Percentiles rank a stretch among this genome's conserved stretches.
phyloP scores from a whole-genome alignment of 345 rosid species.

The Salix caprea region DNA sequence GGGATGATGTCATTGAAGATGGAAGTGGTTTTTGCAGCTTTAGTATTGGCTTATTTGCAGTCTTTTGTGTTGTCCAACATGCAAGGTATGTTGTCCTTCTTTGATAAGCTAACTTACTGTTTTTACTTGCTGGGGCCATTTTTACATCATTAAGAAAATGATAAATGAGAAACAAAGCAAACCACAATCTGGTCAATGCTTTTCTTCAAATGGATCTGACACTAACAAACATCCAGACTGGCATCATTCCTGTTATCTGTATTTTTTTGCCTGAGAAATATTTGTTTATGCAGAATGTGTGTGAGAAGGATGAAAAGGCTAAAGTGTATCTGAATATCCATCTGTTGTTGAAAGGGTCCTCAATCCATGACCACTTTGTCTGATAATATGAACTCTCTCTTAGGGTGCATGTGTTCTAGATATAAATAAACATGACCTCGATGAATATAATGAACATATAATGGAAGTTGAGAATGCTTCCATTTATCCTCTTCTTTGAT shows the following conservation, averaged over 20 bases:
- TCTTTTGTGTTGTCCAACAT: slow-evolving; percentile 51
- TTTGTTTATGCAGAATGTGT: background rate
- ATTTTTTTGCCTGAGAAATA: background rate
- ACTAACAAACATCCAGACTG: background rate
- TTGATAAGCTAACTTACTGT: background rate
- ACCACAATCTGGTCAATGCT: slow-evolving; percentile 1
- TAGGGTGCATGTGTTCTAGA: background rate
- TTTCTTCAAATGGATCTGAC: background rate
- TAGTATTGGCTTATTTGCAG: slow-evolving; percentile 46
- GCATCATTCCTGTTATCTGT: background rate
- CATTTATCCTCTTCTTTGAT: background rate
- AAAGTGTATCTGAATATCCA: background rate
- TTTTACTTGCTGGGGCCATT: background rate
- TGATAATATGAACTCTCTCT: background rate
- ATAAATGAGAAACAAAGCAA: background rate
- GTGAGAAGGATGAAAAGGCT: background rate
- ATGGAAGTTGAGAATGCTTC: background rate
- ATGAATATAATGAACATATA: background rate
- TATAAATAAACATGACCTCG: background rate
- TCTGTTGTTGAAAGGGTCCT: background rate
- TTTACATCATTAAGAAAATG: background rate
- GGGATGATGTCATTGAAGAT: slow-evolving; percentile 45
- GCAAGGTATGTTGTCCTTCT: slow-evolving; percentile 54
- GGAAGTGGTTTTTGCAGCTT: slow-evolving; percentile 41
- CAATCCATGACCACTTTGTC: background rate